Evolutionary conservation across 345 rosid genomes (phyloP).

Genomic region (Mangifera indica): DNA sequence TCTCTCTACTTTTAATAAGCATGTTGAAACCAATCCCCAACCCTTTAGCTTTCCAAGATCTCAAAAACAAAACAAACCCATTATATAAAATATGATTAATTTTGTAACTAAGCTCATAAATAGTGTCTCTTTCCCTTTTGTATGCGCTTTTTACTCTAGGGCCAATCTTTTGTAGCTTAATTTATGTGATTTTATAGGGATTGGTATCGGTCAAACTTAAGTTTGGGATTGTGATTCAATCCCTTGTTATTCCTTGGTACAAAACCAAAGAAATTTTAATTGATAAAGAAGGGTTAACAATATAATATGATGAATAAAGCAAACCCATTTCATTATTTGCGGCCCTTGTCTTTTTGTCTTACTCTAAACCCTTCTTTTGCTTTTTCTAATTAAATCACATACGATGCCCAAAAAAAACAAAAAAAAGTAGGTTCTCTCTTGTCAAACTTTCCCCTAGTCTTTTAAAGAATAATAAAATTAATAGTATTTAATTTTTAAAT

Average conservation of each 20-base stretch:
- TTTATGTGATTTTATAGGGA: background rate
- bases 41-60: too few relatives aligned
- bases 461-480: too few relatives aligned
- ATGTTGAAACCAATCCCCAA: slow-evolving; percentile 18
- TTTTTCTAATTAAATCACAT: too few relatives aligned
- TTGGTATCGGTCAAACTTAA: slow-evolving; percentile 34
- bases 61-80: background rate
- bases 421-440: background rate
- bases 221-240: slow-evolving; percentile 24
- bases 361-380: background rate
- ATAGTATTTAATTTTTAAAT: too few relatives aligned
- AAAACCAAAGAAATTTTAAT: background rate
- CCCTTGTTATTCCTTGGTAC: slow-evolving; percentile 13
- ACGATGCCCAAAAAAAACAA: background rate
- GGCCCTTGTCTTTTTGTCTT: slow-evolving; percentile 25
- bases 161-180: slow-evolving; percentile 18
- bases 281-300: background rate
- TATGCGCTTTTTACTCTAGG: background rate
- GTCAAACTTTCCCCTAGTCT: slow-evolving; percentile 29
- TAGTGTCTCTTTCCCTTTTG: background rate
- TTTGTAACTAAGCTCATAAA: background rate
- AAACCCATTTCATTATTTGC: slow-evolving; percentile 34
- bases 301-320: slow-evolving; percentile 25
- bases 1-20: slow-evolving; percentile 28
- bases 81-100: background rate